Conservation (phyloP, 2,329 filamentous ascomycete species). For the Verticillium longisporum region DNA sequence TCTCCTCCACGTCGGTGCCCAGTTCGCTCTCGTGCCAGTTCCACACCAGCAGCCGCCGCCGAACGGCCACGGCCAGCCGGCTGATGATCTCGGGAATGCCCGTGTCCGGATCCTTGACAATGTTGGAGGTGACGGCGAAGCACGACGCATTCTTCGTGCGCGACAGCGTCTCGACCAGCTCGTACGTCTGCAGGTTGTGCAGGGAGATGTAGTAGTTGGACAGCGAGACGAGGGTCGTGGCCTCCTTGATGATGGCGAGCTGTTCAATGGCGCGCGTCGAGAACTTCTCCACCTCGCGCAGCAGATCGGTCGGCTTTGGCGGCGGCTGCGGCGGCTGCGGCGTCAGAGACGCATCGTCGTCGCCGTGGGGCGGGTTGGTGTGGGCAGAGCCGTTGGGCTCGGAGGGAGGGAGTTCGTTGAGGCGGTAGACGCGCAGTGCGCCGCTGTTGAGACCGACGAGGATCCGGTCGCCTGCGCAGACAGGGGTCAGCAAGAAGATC, state of each 20-base stretch:
- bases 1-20: constrained; percentile 63
- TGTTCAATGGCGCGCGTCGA: constrained; percentile 85
- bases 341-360: constrained; percentile 3
- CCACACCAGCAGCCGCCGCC: constrained; percentile 84
- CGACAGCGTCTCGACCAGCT: constrained; percentile 69
- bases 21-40: constrained; percentile 95
- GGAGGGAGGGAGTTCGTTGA: constrained; percentile 59
- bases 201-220: constrained; percentile 86
- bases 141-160: constrained; percentile 83
- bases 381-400: constrained; percentile 28
- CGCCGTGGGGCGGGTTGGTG: constrained; percentile 20
- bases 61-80: constrained; percentile 84
- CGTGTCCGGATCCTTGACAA: constrained; percentile 80
- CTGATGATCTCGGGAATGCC: constrained; percentile 92
- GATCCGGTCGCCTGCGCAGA: constrained; percentile 68
- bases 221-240: constrained; percentile 81
- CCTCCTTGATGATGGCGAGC: constrained; percentile 91
- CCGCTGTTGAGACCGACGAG: constrained; percentile 90
- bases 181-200: constrained; percentile 81
- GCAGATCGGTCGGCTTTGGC: constrained; percentile 65
- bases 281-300: constrained; percentile 92
- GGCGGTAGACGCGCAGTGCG: constrained; percentile 79
- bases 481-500: not conserved
- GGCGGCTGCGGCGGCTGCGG: constrained; percentile 10
- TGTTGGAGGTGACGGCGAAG: constrained; percentile 93